Evolutionary conservation across 2,329 filamentous ascomycete genomes (phyloP), one percentile per base, ranked within the genome.

Genomic region (Exophiala oligosperma): DNA sequence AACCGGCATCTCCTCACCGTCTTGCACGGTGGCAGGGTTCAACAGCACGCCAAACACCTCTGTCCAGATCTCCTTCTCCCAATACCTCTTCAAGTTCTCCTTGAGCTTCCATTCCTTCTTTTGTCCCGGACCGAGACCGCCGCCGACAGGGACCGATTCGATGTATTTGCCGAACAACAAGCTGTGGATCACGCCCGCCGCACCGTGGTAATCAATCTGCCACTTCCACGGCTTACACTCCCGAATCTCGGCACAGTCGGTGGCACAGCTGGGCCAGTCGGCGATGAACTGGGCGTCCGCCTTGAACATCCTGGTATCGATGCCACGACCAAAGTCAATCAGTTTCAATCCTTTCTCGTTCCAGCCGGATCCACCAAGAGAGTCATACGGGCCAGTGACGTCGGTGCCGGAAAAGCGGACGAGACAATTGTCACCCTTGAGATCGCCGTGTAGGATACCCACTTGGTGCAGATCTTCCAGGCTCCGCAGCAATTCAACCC

Each of bases 101-200:
- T 88, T 84, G 64, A 97, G 86, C 63, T 83, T 85, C 76, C 96
- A 97, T 49, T 81, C 86, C 70, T 89, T 86, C 1, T 81, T 83
- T 6, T 74, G 49, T 14, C 64, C 54, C 4, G 62, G 62, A 12
- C 61, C 61, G 8, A 61, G 50, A 3, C 54, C 59, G 23, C 64
- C 60, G 59, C 64, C 60, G 14, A 58, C 57, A 7, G 57, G 56
- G 1, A 81, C 72, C 0, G 91, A 95, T 71, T 96, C 91, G 68
- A 99, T 94, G 75, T 97, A 97, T 70, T 90, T 92, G 8, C 94
- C 93, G 71, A 97, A 99, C 2, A 99, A 83, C 67, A 99, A 83
- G 44, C 86, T 88, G 74, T 99, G 92, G 3, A 97, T 80, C 24
- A 91, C 90, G 3, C 91, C 92, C 0, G 94, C 94, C 0, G 97